Conservation (phyloP, 1,284 basidiomycete genomes). For the Afroboletus lepidellus region DNA sequence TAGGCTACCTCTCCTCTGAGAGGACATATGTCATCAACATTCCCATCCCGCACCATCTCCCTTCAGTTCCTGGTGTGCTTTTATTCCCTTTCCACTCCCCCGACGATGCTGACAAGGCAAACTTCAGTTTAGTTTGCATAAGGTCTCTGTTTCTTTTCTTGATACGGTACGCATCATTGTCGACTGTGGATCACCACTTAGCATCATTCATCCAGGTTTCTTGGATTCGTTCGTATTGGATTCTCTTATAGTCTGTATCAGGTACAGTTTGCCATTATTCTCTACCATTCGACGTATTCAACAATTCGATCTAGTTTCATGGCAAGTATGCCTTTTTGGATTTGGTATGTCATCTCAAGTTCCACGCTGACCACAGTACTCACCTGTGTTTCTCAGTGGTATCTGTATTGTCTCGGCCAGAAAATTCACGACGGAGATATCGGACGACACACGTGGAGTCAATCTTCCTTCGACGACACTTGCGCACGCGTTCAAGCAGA, state of each 20-base stretch:
- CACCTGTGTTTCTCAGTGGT: not conserved
- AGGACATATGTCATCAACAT: not conserved
- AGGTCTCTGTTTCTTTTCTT: constrained; percentile 1
- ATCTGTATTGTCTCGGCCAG: constrained; percentile 12
- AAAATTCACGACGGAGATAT: constrained; percentile 16
- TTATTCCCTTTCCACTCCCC: not conserved
- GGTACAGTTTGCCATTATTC: not conserved
- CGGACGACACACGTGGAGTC: constrained; percentile 9
- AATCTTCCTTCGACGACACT: constrained; percentile 13
- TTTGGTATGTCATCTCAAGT: not conserved
- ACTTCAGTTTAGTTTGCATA: not conserved
- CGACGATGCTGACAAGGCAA: not conserved
- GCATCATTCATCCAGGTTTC: not conserved
- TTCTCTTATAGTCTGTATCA: not conserved
- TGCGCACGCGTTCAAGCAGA: constrained; percentile 14
- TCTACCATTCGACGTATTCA: not conserved
- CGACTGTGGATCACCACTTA: no score
- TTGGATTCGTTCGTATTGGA: not conserved
- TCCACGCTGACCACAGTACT: not conserved
- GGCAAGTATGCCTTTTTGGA: constrained; percentile 1
- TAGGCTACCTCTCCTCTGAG: constrained; percentile 10
- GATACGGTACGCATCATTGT: not conserved
- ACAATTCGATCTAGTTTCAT: not conserved
- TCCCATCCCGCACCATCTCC: not conserved
- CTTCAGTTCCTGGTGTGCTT: not conserved